Conservation (phyloP, 1,284 basidiomycete species). For the Cutaneotrichosporon dermatis region DNA sequence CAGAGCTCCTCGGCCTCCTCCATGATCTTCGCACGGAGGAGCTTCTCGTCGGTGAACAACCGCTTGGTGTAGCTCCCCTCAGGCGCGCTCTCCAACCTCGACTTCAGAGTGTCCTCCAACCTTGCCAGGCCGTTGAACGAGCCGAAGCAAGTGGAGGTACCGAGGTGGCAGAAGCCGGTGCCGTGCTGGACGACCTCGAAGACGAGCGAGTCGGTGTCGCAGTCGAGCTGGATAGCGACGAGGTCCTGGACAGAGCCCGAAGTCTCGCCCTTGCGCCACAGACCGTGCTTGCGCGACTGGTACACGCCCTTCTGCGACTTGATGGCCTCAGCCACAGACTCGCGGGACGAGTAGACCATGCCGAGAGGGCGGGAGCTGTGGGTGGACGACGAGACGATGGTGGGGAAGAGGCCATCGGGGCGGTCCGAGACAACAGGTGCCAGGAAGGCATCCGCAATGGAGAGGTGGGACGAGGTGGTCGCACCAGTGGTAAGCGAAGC, state of each 20-base stretch:
- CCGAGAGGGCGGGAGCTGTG: constrained; percentile 75
- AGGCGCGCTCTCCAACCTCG: constrained; percentile 70
- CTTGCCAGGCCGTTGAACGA: constrained; percentile 69
- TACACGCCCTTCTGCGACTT: constrained; percentile 87
- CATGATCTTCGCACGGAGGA: constrained; percentile 90
- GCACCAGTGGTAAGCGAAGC: constrained; percentile 59
- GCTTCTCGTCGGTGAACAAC: constrained; percentile 74
- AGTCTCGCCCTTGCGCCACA: constrained; percentile 97
- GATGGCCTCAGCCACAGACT: constrained; percentile 84
- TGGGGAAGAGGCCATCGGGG: constrained; percentile 86
- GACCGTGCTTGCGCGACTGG: constrained; percentile 89
- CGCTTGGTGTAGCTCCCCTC: constrained; percentile 88
- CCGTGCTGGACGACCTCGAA: constrained; percentile 89
- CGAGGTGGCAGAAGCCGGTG: constrained; percentile 88
- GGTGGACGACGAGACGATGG: constrained; percentile 70
- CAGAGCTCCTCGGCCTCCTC: constrained; percentile 98
- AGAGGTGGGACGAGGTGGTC: constrained; percentile 60
- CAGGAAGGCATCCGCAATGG: constrained; percentile 78
- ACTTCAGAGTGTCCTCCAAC: constrained; percentile 74
- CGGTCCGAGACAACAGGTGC: constrained; percentile 80
- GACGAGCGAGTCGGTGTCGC: constrained; percentile 88
- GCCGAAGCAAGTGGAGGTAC: constrained; percentile 76
- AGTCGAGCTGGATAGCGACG: constrained; percentile 77
- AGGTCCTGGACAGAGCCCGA: constrained; percentile 90
- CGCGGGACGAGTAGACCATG: constrained; percentile 91